Percentiles rank a stretch among this genome's conserved stretches.
Conservation (phyloP, 2,329 filamentous ascomycete species). For the Elsinoe ampelina region DNA sequence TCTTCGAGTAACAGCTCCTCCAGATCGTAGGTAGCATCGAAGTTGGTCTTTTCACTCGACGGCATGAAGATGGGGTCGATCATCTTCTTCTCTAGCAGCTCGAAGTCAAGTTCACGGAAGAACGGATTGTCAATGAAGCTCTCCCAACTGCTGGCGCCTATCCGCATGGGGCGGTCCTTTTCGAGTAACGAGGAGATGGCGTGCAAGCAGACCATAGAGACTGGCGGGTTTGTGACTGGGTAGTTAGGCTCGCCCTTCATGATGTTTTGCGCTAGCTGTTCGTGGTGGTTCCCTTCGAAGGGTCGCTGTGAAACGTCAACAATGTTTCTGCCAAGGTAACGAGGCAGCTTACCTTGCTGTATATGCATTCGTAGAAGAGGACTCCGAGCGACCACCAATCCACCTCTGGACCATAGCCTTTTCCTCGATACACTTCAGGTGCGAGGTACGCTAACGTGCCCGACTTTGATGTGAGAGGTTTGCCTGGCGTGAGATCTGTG, state of each 20-base stretch:
- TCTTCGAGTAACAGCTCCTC: constrained; percentile 91
- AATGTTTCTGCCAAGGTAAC: not conserved
- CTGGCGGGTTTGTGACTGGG: constrained; percentile 84
- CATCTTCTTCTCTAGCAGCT: constrained; percentile 71
- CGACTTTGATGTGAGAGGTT: constrained; percentile 85
- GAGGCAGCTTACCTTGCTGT: constrained; percentile 67
- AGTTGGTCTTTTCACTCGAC: constrained; percentile 96
- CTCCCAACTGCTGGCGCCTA: constrained; percentile 74
- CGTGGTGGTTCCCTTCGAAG: constrained; percentile 83
- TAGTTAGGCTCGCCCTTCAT: constrained; percentile 74
- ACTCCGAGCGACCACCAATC: constrained; percentile 99
- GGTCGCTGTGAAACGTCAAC: constrained; percentile 53
- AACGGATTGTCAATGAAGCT: constrained; percentile 83
- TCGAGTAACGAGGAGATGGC: constrained; percentile 79
- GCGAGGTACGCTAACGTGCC: constrained; percentile 92
- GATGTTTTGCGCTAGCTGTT: constrained; percentile 69
- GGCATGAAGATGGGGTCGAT: constrained; percentile 87
- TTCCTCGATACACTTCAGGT: constrained; percentile 86
- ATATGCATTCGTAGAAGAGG: constrained; percentile 98
- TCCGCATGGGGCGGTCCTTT: constrained; percentile 66
- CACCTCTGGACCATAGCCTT: constrained; percentile 79
- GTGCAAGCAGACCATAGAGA: constrained; percentile 78
- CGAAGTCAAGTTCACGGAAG: constrained; percentile 79
- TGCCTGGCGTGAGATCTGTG: constrained; percentile 78
- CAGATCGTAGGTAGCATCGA: constrained; percentile 94